Evolutionary conservation across 2,329 filamentous ascomycete species (phyloP), one percentile per base, ranked within the genome.

Genomic region (Beauveria scarabaeidicola): DNA sequence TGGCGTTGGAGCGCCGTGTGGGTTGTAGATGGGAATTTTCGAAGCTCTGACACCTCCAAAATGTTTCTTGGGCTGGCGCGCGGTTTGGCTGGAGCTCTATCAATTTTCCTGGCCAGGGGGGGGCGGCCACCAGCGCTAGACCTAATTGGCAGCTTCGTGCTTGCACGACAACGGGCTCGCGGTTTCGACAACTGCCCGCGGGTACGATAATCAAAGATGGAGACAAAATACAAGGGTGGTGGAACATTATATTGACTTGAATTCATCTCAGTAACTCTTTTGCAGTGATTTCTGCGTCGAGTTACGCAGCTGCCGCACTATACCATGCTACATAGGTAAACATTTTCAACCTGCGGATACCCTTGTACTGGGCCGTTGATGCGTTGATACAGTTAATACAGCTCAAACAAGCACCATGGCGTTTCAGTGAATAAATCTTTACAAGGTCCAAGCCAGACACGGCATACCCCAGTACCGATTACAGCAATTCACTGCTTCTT

Each of bases 401-500:
- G 46, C 47, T 19, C 8, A 38, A 19, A 29, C 23, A 8, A 44
- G 52, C 3, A 21, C 15, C 19, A 38, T 11, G 15, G n/a, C 27
- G 41, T 32, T 23, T 25, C 19, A 47, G 11, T 41, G 10, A 43
- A 38, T 56, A 13, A 11, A 13, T 13, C 1, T 36, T 36, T 15
- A 11, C 5, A 2, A 1, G 29, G 23, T 9, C n/a, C 15, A 47
- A 56, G 13, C 11, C 17, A 11, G 11, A 13, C 36, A 13, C 7
- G 8, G 9, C 23, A 25, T 27, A 5, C 3, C 36, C 21, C 15
- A 36, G 15, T 25, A 25, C 15, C 4, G 8, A 19, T 27, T n/a
- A 13, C 9, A 11, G 17, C 1, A 13, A 5, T 46, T 64, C 67
- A 75, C 67, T 75, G 71, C 75, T 89, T 90, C 82, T 91, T 91